Evolutionary conservation across 2,329 filamentous ascomycete species (phyloP), one percentile per base, ranked within the genome.

Genomic region (Cladorrhinum sp.): DNA sequence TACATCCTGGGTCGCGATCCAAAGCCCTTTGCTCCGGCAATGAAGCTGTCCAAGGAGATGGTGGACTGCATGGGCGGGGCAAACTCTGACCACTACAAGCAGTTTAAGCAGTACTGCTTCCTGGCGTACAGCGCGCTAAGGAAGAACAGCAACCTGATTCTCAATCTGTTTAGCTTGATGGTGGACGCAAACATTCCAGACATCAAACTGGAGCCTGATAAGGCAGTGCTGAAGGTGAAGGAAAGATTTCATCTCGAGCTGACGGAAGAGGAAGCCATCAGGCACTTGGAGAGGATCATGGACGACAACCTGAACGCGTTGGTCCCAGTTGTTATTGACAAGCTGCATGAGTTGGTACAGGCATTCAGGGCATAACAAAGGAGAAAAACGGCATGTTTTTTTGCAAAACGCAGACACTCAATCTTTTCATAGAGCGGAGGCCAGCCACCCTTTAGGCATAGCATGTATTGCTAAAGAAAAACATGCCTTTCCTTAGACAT

Each of bases 41-140:
- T 99, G 88, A 99, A 99, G 75, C 85, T 99, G 8, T 94, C 90
- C 71, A 94, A 93, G 68, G 94, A 99, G 72, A 99, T 99, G 95
- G 91, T 98, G 2, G 95, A 99, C 70, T 95, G 93, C 64, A 97
- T 99, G 92, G 96, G 96, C 46, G 95, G 95, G 12, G 83, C 87
- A 7, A 82, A 84, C 33, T 92, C 90, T 2, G 85, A 90, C 21
- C 88, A 96, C 64, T 99, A 96, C 74, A 81, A 88, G 49, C 85
- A 89, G 57, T 99, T 99, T 77, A 95, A 95, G 72, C 91, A 96
- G 69, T 96, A 98, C 75, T 96, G 92, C 73, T 97, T 96, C 75
- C 90, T 96, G 2, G 92, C 95, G 0, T 99, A 96, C 76, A 91
- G 90, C 1, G 93, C 95, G 0, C 79, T 99, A 49, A 86, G 95